These are phyloP conservation scores for Trichoderma cornu-damae DNA, from an alignment of 2,329 filamentous ascomycete genomes.

Conservation along the genomic window DNA sequence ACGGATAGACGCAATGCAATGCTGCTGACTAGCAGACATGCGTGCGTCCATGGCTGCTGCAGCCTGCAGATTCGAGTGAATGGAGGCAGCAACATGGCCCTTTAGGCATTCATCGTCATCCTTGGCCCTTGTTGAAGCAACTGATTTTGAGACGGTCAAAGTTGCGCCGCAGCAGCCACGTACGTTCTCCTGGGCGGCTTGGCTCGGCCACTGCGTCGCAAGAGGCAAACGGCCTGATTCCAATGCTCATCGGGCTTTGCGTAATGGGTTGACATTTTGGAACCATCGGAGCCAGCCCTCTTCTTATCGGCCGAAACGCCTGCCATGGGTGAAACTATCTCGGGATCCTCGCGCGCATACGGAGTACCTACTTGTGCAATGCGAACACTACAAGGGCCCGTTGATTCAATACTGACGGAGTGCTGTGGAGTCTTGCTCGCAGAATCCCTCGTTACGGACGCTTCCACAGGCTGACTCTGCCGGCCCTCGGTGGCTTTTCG, in stretches of 20 bases:
- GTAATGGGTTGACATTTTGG: slow-evolving; percentile 1
- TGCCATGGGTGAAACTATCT: slow-evolving; percentile 2
- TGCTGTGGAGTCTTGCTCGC: slow-evolving; percentile 6
- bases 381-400: neutral
- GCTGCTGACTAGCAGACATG: neutral
- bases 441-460: neutral
- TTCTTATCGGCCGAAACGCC: slow-evolving; percentile 7
- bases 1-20: neutral
- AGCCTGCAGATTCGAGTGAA: neutral
- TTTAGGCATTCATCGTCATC: slow-evolving; percentile 13
- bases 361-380: too few species aligned
- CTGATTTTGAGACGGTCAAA: neutral
- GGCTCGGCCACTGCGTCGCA: neutral
- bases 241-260: slow-evolving; percentile 16
- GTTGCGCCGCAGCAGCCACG: slow-evolving; percentile 13
- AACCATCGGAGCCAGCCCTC: neutral
- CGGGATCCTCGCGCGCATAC: neutral
- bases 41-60: neutral
- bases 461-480: slow-evolving; percentile 2
- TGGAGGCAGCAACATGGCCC: neutral
- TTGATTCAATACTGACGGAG: slow-evolving; percentile 3
- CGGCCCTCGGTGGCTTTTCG: neutral
- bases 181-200: neutral
- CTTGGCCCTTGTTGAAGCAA: slow-evolving; percentile 1
- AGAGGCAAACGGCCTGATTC: neutral